These are phyloP conservation scores for Closterium sp. DNA, from an alignment of 139 green algal species.

Conservation along the genomic window DNA sequence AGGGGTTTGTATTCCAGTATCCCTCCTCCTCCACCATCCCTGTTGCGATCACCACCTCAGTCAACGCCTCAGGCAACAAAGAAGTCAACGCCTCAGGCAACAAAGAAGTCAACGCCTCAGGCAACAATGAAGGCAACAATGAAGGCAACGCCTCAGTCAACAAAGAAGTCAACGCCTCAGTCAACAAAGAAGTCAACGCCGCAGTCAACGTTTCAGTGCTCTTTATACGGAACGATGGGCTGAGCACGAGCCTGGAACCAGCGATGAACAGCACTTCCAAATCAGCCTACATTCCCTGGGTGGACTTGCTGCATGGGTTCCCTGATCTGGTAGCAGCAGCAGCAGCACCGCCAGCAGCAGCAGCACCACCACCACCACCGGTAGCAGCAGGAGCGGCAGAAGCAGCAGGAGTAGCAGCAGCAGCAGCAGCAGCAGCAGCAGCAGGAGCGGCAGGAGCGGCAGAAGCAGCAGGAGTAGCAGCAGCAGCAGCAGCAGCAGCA, in stretches of 20 bases:
- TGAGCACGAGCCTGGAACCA: neutral
- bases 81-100: neutral
- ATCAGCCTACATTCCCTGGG: neutral
- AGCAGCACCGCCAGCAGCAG: neutral
- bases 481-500: no score
- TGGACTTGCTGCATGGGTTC: neutral
- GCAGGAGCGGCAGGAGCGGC: neutral
- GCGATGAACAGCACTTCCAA: neutral
- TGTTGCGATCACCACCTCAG: no score
- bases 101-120: neutral
- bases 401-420: neutral
- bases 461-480: neutral
- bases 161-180: neutral
- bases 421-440: no score
- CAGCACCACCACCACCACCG: no score
- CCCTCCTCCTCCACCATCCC: neutral
- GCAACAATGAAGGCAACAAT: neutral
- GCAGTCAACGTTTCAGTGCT: neutral
- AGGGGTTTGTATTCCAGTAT: neutral
- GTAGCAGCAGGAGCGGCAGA: neutral
- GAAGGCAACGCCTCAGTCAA: neutral
- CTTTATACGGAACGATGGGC: neutral
- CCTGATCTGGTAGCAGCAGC: neutral
- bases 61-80: no score
- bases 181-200: neutral